Evolutionary conservation across 169 alveolate species (phyloP), one percentile per base, ranked within the genome.

Genomic region (Plasmodium fragile): DNA sequence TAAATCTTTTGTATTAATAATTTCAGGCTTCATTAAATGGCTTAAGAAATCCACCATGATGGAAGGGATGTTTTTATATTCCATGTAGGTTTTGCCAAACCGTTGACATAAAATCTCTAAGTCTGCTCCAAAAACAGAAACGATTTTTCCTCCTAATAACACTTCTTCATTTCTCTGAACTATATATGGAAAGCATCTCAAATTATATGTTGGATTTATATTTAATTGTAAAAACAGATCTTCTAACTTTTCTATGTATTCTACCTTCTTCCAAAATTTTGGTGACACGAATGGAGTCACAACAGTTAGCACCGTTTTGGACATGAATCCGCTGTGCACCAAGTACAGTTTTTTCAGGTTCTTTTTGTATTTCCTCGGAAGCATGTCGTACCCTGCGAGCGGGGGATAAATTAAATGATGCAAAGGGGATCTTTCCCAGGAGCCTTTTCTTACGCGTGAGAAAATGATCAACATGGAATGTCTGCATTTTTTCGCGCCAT

Each of bases 161-260:
- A 95, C 70, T 65, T 96, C 97, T 77, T 96, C 97, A 22, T 95
- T 92, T 45, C 97, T 94, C 82, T 96, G 97, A 7, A 96, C 97
- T 13, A 93, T 92, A 82, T 96, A 96, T 16, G 97, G 97, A 91
- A 96, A 90, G 18, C 81, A 49, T 53, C 81, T 90, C 41, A 90
- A 52, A 95, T 85, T 92, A 53, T 83, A 82, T 84, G 93, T 84
- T 59, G 95, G 94, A 73, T 95, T 89, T 28, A 96, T 79, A 81
- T 93, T 93, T 70, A 96, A 92, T 22, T 81, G 71, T 70, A 84
- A 85, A 81, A 96, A 81, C 69, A 95, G 45, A 69, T 95, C 97
- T 28, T 95, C 95, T 52, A 96, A 55, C 65, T 93, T 93, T 59
- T 95, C 97, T 30, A 96, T 92, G 59, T 92, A 93, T 90, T 93